Base-by-base conservation (phyloP, 2,329 filamentous ascomycete genomes). In the Penicillium sumatraense region DNA sequence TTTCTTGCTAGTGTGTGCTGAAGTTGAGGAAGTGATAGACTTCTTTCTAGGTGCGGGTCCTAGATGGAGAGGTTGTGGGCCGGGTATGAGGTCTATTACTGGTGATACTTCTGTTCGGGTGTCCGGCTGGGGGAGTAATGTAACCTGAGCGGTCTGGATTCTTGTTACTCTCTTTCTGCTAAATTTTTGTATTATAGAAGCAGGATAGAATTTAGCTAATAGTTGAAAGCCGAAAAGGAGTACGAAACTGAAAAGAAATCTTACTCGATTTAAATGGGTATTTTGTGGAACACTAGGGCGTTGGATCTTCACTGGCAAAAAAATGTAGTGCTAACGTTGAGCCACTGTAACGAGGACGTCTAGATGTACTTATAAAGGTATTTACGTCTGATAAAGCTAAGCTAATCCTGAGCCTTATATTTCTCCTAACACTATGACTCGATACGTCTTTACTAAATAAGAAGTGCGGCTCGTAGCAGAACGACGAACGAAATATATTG, bases 401-500 rank as follows among this genome's bases (percentile, higher is more conserved):
- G 27, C 11, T 14, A 31, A 31, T 18, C 1, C 3, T 31, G 29
- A 31, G 11, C 29, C 29, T 14, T 9, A 31, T 31, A 3, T 31
- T 4, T 31, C 11, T 31, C 29, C 29, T 31, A 9, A 31, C 29
- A 31, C 38, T 5, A 42, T 42, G 21, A 42, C 38, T 42, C 38
- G 21, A 24, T 13, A 42, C 11, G 20, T 42, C 38, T 42, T 42
- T 16, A 42, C 38, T 13, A 13, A 42, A 14, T 21, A 42, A 16
- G 54, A 66, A 35, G 48, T 46, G 10, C 57, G 51, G 45, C 14
- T 67, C 20, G 20, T 45, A 8, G 55, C 38, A 23, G 65, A 71
- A 57, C 58, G 58, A 49, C 24, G 46, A 41, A 52, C 51, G 2
- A 72, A 68, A 57, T 68, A 66, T 49, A 48, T 65, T 59, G 63